Base-by-base conservation (phyloP, 2,329 filamentous ascomycete genomes). In the Lecanicillium sp. region DNA sequence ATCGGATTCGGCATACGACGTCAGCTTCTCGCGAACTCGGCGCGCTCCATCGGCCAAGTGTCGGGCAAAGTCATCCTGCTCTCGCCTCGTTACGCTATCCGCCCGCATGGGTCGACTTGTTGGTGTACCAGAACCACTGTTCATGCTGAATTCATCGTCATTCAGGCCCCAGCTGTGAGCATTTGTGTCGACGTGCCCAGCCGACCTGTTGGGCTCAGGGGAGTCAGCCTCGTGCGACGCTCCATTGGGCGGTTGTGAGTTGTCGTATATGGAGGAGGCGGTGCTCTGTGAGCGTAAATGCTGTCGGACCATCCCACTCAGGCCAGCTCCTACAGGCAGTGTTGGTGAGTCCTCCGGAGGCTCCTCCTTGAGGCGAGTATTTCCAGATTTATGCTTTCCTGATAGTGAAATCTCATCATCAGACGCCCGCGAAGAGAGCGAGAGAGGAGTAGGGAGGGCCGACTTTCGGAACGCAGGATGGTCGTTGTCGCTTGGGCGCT, bases 281-380 rank as follows among this genome's bases (percentile, higher is more conserved):
- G 81, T 82, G 61, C 90, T 97, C 46, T 82, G 79, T 25, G 79
- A 79, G 36, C 92, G 79, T 29, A 97, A 65, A 65, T 97, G 92
- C 45, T 89, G 82, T 22, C 84, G 79, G 33, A 95, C 81, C 68
- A 95, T 75, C 2, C 84, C 84, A 51, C 82, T 90, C 13, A 96
- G 68, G 1, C 86, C 87, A 10, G 55, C 39, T 13, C 68, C 68
- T 0, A 84, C 81, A 2, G 84, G 84, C 5, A 95, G 64, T 0
- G 87, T 94, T 1, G 89, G 88, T 0, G 88, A 94, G 51, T 94
- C 87, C 9, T 58, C 56, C 0, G 69, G 59, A 5, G 40, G 39
- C 7, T 43, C 46, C 13, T 43, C 35, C 29, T 41, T 47, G 12
- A 39, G 31, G 14, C 17, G 40, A 29, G 33, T 27, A 17, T 22